These are phyloP conservation scores for Taxawa tesnikishii DNA, from an alignment of 2,329 filamentous ascomycete genomes.

Conservation along the genomic window DNA sequence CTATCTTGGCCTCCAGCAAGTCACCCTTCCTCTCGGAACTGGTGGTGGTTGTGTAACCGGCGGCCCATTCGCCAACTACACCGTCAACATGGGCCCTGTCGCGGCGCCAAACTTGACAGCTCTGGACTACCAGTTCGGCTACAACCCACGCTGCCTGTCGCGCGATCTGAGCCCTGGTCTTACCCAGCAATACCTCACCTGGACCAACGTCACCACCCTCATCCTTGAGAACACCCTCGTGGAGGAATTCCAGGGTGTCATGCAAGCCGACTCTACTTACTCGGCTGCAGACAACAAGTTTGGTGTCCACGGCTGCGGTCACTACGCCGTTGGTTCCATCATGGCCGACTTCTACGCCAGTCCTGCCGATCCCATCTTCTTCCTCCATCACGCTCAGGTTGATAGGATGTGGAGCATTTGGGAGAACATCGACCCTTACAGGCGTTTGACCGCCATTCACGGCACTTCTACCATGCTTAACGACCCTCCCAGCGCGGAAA, in stretches of 20 bases:
- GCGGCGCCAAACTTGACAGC: slow-evolving; percentile 15
- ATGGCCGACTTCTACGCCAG: no score
- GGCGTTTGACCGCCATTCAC: slow-evolving; percentile 25
- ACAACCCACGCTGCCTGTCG: slow-evolving; percentile 14
- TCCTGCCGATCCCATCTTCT: slow-evolving; percentile 38
- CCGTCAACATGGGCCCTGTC: slow-evolving; percentile 19
- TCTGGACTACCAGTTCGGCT: slow-evolving; percentile 14
- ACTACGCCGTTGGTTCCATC: slow-evolving; percentile 34
- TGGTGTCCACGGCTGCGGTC: slow-evolving; percentile 33
- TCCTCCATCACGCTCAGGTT: slow-evolving; percentile 32
- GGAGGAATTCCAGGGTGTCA: slow-evolving; percentile 15
- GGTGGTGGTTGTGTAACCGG: slow-evolving; percentile 43
- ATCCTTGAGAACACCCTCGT: slow-evolving; percentile 15
- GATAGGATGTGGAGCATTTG: slow-evolving; percentile 37
- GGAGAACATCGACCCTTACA: slow-evolving; percentile 32
- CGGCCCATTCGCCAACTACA: slow-evolving; percentile 38
- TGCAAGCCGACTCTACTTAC: slow-evolving; percentile 21
- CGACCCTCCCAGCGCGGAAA: slow-evolving; percentile 28
- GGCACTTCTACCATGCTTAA: slow-evolving; percentile 35
- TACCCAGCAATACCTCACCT: slow-evolving; percentile 11
- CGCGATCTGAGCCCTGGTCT: slow-evolving; percentile 14
- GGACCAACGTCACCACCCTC: slow-evolving; percentile 12
- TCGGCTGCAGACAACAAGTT: slow-evolving; percentile 16
- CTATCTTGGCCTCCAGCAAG: slow-evolving; percentile 13
- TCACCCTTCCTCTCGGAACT: slow-evolving; percentile 34